These are phyloP conservation scores for Ophiostoma quercus DNA, from an alignment of 2,329 filamentous ascomycete genomes.

Conservation along the genomic window DNA sequence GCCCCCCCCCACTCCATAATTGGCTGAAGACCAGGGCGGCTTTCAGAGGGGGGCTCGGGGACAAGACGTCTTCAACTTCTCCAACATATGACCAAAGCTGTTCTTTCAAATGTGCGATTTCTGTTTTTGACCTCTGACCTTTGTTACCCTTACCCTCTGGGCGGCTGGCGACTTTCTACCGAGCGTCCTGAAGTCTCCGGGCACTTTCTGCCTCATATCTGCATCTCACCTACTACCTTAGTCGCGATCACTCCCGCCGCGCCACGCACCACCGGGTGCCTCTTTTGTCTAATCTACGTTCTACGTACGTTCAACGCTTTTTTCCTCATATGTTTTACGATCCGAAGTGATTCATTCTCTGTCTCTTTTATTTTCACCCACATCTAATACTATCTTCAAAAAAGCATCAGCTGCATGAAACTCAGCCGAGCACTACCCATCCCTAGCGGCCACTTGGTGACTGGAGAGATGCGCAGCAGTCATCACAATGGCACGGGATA, in stretches of 20 bases:
- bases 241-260: not conserved
- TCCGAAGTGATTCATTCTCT: not conserved
- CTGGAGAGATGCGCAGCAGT: not conserved
- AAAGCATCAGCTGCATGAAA: not conserved
- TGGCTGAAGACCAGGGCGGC: slow-evolving; percentile 11
- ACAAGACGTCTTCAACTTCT: not conserved
- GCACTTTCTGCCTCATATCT: not conserved
- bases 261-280: not conserved
- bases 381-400: not conserved
- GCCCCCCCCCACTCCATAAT: not conserved
- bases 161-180: not conserved
- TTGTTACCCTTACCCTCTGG: not conserved
- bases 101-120: not conserved
- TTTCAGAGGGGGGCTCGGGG: not conserved
- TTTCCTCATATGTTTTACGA: not conserved
- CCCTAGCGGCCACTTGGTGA: not conserved
- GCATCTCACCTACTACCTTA: not conserved
- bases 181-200: not conserved
- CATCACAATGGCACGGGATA: not conserved
- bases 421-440: not conserved
- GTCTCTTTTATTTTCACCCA: not conserved
- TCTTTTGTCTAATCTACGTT: not conserved
- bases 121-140: not conserved
- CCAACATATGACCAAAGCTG: not conserved
- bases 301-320: not conserved